Conservation (phyloP, 257 asterid genomes). For the Plantago major region DNA sequence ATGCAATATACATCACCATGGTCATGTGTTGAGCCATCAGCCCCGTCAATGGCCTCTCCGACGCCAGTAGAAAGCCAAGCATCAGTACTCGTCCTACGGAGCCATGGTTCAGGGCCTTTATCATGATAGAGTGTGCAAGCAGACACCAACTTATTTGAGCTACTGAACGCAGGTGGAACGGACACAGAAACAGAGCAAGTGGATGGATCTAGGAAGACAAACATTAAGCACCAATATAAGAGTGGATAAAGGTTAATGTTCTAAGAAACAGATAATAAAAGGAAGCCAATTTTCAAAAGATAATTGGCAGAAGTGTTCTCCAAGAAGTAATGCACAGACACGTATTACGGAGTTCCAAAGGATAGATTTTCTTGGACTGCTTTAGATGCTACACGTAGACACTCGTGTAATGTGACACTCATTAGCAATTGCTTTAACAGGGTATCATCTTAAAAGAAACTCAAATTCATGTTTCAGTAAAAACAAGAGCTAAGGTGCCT, state of each 20-base stretch:
- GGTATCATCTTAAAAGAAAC: too few relatives aligned
- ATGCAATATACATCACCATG: slow-evolving; percentile 90
- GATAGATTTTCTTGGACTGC: too few relatives aligned
- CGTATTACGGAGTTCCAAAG: too few relatives aligned
- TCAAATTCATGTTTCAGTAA: too few relatives aligned
- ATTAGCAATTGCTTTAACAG: too few relatives aligned
- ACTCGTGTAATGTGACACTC: too few relatives aligned
- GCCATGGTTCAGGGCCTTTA: slow-evolving; percentile 94
- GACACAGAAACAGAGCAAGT: slow-evolving; percentile 69
- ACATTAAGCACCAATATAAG: slow-evolving; percentile 20
- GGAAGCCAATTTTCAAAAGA: too few relatives aligned
- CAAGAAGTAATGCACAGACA: too few relatives aligned
- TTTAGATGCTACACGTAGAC: too few relatives aligned
- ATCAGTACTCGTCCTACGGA: slow-evolving; percentile 91
- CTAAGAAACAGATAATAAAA: background rate
- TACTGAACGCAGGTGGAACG: slow-evolving; percentile 62
- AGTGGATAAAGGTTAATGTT: slow-evolving; percentile 3
- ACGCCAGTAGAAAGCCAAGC: slow-evolving; percentile 98
- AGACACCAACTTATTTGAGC: slow-evolving; percentile 53
- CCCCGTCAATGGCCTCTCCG: slow-evolving; percentile 86
- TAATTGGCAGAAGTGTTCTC: too few relatives aligned
- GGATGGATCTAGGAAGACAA: slow-evolving; percentile 61
- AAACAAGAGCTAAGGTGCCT: too few relatives aligned
- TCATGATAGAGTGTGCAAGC: slow-evolving; percentile 95
- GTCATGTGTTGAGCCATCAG: slow-evolving; percentile 77